Evolutionary conservation across 2,329 filamentous ascomycete species (phyloP).

Genomic region (Microdochium nivale): DNA sequence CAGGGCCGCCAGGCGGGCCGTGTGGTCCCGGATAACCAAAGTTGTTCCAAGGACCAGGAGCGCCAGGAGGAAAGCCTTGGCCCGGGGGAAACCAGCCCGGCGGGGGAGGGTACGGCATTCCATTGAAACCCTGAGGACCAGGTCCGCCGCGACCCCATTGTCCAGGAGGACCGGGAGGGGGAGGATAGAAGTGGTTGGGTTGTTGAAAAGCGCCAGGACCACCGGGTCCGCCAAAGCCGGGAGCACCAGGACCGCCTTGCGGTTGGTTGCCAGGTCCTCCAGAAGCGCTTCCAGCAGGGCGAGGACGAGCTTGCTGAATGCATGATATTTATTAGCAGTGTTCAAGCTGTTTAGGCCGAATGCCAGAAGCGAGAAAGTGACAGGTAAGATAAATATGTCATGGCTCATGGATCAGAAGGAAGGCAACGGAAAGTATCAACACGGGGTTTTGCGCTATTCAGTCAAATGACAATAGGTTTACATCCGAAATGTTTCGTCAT

Average conservation of each 20-base stretch:
- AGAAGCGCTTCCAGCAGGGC: slow-evolving; percentile 19
- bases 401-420: slow-evolving; percentile 75
- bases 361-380: slow-evolving; percentile 30
- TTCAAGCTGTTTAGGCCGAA: slow-evolving; percentile 25
- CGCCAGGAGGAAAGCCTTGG: slow-evolving; percentile 63
- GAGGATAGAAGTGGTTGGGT: slow-evolving; percentile 38
- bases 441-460: slow-evolving; percentile 87
- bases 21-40: slow-evolving; percentile 51
- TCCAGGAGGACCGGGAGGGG: slow-evolving; percentile 35
- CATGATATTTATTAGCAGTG: slow-evolving; percentile 1
- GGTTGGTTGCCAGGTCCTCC: slow-evolving; percentile 14
- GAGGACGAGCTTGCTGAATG: slow-evolving; percentile 25
- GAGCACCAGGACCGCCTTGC: slow-evolving; percentile 16
- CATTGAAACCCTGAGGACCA: slow-evolving; percentile 53
- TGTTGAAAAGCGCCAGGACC: slow-evolving; percentile 33
- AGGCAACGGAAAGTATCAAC: slow-evolving; percentile 99
- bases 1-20: slow-evolving; percentile 13
- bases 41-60: slow-evolving; percentile 50
- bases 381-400: slow-evolving; percentile 10
- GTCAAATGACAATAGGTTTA: slow-evolving; percentile 69
- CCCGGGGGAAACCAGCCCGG: slow-evolving; percentile 73
- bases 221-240: not conserved
- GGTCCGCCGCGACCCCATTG: slow-evolving; percentile 46
- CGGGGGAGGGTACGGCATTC: slow-evolving; percentile 70
- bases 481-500: slow-evolving; percentile 99